Base-by-base conservation (phyloP, 352 stramenopile genomes). In the Ochromonadaceae sp. region DNA sequence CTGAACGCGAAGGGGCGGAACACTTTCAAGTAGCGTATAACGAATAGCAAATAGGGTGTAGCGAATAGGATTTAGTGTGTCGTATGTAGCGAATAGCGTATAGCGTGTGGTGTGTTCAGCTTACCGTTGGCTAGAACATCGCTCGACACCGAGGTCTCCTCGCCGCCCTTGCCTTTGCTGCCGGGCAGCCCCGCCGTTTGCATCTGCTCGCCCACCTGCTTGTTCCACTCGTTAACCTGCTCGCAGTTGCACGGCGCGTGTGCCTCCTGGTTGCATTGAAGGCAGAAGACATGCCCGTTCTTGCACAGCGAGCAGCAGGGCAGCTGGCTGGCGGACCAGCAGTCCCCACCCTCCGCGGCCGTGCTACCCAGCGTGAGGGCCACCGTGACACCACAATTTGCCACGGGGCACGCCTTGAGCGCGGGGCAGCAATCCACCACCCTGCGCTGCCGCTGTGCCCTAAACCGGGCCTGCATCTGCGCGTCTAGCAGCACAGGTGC, bases 131-230 rank as follows among this genome's bases (percentile, higher is more conserved):
- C 55, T 15, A 63, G 36, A 22, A 52, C 55, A 63, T 47, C 55
- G 25, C 15, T 44, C 40, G 17, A 15, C 22, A 44, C 22, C 17
- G 17, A 15, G 40, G 22, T 20, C 22, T 44, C 40, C 15, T 44
- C 40, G 22, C 32, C 5, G 15, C 14, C 28, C 10, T 40, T 35
- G 49, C n/a, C 34, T 10, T 3, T 50, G 5, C 36, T 42, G 28
- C 41, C 55, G 22, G 36, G 25, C 7, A 44, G 10, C n/a, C 36
- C 3, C 2, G 26, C 9, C 30, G 14, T 93, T 70, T 93, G 84
- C 14, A 81, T 91, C 69, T 94, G 84, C 35, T 90, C 88, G n/a
- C 71, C 70, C 74, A 83, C 90, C 63, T 92, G 91, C 42, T 91
- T 81, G 53, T 82, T 74, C 86, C 86, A 94, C 14, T 72, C 60